phyloP scores from a whole-genome alignment of 108 stramenopile genomes.

The Nitzschia sp. region DNA sequence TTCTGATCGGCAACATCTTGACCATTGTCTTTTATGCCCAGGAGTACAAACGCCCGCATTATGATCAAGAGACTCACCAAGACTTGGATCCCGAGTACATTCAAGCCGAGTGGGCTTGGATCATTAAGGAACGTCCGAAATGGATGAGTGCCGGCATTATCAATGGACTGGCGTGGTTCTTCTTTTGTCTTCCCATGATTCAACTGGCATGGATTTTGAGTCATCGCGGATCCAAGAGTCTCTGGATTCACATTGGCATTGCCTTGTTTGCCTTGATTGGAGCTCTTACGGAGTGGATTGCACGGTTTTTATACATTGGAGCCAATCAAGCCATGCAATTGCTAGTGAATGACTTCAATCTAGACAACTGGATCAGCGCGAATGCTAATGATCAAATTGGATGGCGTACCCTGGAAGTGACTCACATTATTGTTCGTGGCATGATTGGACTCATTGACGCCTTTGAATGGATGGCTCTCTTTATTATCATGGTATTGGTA shows the following conservation, averaged over 20 bases:
- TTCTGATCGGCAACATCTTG: slow-evolving; percentile 15
- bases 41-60: slow-evolving; percentile 7
- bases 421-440: slow-evolving; percentile 51
- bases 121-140: slow-evolving; percentile 20
- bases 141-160: slow-evolving; percentile 29
- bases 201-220: slow-evolving; percentile 70
- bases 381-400: slow-evolving; percentile 55
- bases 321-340: slow-evolving; percentile 47
- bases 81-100: slow-evolving; percentile 62
- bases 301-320: slow-evolving; percentile 59
- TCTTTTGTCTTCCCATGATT: slow-evolving; percentile 63
- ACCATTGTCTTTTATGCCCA: slow-evolving; percentile 12
- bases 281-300: slow-evolving; percentile 60
- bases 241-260: slow-evolving; percentile 58
- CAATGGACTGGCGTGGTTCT: slow-evolving; percentile 68
- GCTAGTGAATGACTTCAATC: slow-evolving; percentile 65
- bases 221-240: slow-evolving; percentile 47
- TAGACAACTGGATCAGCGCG: slow-evolving; percentile 54
- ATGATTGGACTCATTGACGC: slow-evolving; percentile 37
- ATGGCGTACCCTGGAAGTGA: slow-evolving; percentile 76
- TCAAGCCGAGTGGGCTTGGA: slow-evolving; percentile 48
- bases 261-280: slow-evolving; percentile 59
- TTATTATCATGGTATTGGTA: slow-evolving; percentile 29
- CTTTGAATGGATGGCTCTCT: slow-evolving; percentile 35
- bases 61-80: slow-evolving; percentile 28